Evolutionary conservation across 495 filamentous ascomycete genomes (phyloP), one percentile per base, ranked within the genome.

Genomic region (Neurospora sp.): DNA sequence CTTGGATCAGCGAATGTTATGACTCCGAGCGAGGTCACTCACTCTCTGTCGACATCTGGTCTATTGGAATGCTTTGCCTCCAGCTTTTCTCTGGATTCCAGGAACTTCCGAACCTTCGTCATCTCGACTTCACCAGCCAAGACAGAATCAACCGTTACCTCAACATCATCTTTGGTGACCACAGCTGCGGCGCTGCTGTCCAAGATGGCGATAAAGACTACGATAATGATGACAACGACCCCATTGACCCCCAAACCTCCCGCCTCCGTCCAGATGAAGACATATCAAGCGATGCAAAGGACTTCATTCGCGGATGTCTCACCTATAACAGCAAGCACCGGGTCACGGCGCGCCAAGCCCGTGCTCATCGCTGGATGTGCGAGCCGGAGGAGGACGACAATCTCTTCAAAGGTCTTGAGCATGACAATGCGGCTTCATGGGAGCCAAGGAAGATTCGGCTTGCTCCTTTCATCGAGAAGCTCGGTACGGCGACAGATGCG

Each of bases 301-400:
- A 91, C 45, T 97, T 97, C 83, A 93, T 97, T 81, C 76, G 80
- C 31, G 71, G 75, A 69, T 98, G 95, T 75, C 85, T 97, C 6
- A 93, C 90, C 16, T 89, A 93, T 78, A 90, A 95, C 73, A 90
- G 91, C 1, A 81, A 82, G 39, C 76, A 84, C 22, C 89, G 94
- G 39, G 89, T 94, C 83, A 95, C 92, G 4, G 90, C 93, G 2
- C 88, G 92, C 77, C 85, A 92, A 79, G 92, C 93, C 8, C 86
- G 94, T 4, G 85, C 87, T 31, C 92, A 96, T 75, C 83, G 86
- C 39, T 97, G 76, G 71, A 68, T 78, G 3, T 79, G 79, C 35
- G 71, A 81, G 12, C 78, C 81, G 5, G 73, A 75, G 22, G 83
- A 85, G n/a, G 75, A 79, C 22, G 71, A 47, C 10, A 89, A 93